These are phyloP conservation scores for Cytidiella melzeri DNA, from an alignment of 768 basidiomycete genomes.

Conservation along the genomic window DNA sequence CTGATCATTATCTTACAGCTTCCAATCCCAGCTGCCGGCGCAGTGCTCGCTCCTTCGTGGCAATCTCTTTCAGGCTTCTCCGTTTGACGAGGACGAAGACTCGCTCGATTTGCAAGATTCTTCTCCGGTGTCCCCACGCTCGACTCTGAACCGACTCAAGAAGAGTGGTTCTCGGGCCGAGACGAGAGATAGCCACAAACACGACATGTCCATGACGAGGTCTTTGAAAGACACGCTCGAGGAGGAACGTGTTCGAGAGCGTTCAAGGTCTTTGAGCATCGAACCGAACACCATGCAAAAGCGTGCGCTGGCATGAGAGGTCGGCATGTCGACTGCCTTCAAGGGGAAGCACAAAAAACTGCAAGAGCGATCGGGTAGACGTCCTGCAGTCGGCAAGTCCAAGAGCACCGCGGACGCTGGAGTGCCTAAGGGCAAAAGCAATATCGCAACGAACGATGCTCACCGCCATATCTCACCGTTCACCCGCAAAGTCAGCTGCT, in stretches of 20 bases:
- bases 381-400: slow-evolving; percentile 8
- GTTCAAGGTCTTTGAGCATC: slow-evolving; percentile 28
- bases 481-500: no score
- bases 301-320: slow-evolving; percentile 56
- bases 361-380: slow-evolving; percentile 1
- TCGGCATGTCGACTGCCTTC: slow-evolving; percentile 73
- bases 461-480: no score
- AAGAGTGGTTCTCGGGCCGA: slow-evolving; percentile 4
- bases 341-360: slow-evolving; percentile 31
- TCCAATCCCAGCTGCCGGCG: no score
- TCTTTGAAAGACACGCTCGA: slow-evolving; percentile 39
- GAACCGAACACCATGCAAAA: slow-evolving; percentile 35
- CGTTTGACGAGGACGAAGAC: slow-evolving; percentile 42
- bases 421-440: not conserved
- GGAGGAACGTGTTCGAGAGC: slow-evolving; percentile 53
- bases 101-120: slow-evolving; percentile 6
- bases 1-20: no score
- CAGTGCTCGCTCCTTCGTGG: no score
- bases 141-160: slow-evolving; percentile 12
- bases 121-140: slow-evolving; percentile 16
- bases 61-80: no score
- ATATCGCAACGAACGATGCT: no score
- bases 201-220: not conserved
- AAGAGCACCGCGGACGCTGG: not conserved
- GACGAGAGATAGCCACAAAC: slow-evolving; percentile 8